Evolutionary conservation across 495 filamentous ascomycete species (phyloP), one percentile per base, ranked within the genome.

Genomic region (Aspergillus wentii): DNA sequence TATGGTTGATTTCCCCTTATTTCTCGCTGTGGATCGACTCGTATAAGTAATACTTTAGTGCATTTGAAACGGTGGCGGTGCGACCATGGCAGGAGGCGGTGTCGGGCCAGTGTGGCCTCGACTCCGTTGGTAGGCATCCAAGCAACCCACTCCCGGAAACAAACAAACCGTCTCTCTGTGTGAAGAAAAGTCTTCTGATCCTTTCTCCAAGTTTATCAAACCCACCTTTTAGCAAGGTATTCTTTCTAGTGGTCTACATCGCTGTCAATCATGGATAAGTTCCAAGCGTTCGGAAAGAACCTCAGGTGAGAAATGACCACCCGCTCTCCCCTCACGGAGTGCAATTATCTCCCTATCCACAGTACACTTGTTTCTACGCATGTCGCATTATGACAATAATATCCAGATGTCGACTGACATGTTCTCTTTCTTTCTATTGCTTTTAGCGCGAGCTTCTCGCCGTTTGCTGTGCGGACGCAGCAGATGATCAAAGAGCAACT

Each of bases 401-500:
- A 8, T 20, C 15, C 16, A 19, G n/a, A 41, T 43, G 35, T 46
- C 36, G 35, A 22, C 62, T 64, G 49, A 64, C 54, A 49, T 51
- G 25, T 47, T 48, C 37, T 56, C 23, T 51, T 32, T 39, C 15
- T 43, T 28, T 41, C 19, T 50, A 26, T 48, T 46, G 38, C 29
- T 46, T 36, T 30, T 47, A 83, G 79, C 52, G 71, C 77, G 42
- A 76, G 69, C 47, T 82, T 98, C 68, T 86, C 87, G 46, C 92
- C 92, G 17, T 95, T 94, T 53, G 87, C 89, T 48, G 83, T 86
- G 46, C 85, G 92, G 42, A 95, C 88, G 26, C 88, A 94, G 64
- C 92, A 98, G 69, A 89, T 87, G 71, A 84, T 95, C 60, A 94
- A 91, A 68, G 92, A 98, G 68, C 90, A 95, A 64, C 74, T 96